These are phyloP conservation scores for Erythrophleum ivorense DNA, from an alignment of 331 rosid species.

Conservation along the genomic window DNA sequence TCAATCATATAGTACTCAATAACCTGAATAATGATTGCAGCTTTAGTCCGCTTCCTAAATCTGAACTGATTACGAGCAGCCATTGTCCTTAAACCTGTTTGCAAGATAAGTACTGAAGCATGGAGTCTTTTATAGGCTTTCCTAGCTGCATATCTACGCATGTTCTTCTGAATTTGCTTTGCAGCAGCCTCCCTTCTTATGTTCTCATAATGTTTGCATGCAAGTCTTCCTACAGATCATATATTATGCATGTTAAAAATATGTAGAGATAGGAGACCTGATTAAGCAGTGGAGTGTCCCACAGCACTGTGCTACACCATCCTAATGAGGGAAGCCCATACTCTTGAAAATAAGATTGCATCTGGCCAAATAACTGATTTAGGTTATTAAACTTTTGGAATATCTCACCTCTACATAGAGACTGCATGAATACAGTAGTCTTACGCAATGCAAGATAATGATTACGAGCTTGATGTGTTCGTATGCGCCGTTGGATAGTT, in stretches of 20 bases:
- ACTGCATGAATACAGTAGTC: constrained; percentile 74
- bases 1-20: constrained; percentile 27
- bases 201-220: constrained; percentile 66
- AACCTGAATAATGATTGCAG: constrained; percentile 80
- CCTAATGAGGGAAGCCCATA: constrained; percentile 26
- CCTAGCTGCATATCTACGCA: constrained; percentile 70
- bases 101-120: constrained; percentile 64
- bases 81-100: constrained; percentile 86
- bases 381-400: constrained; percentile 33
- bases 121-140: constrained; percentile 66
- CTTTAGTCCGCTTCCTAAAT: constrained; percentile 78
- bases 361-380: constrained; percentile 28
- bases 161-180: constrained; percentile 75
- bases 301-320: constrained; percentile 25
- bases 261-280: constrained; percentile 32
- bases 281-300: constrained; percentile 29
- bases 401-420: constrained; percentile 86
- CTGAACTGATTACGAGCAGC: constrained; percentile 79
- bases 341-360: constrained; percentile 32
- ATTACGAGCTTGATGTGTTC: constrained; percentile 85
- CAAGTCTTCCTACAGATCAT: constrained; percentile 73
- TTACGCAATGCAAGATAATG: constrained; percentile 76
- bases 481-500: constrained; percentile 74
- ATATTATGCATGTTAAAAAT: constrained; percentile 40
- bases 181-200: constrained; percentile 88